Base-by-base conservation (phyloP, 441 rosid genomes). In the Sinapis alba region DNA sequence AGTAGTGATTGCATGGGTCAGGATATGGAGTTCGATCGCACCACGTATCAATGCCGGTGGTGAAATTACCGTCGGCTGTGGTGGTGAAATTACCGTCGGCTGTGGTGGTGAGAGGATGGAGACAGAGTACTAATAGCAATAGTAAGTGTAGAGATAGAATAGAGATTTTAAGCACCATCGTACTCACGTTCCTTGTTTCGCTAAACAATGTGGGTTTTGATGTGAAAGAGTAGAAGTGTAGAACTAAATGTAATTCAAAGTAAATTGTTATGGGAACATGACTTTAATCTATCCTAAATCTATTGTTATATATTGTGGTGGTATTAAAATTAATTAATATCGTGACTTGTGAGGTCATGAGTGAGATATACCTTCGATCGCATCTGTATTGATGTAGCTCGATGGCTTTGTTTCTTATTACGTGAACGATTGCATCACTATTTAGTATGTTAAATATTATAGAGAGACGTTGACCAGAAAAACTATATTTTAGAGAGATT, bases 11-110 rank as follows among this genome's bases (percentile, higher is more conserved):
- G 75, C 98, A 93, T 4, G 89, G 78, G 18, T 81, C 81, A 15
- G 94, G 93, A 65, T 90, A 86, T 2, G 96, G 96, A 21, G 94
- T 92, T 72, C 77, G 68, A 62, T 75, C 62, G 70, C 97, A 92
- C 94, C 94, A 90, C 84, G 83, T 68, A 8, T 82, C 59, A 54
- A 87, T 71, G 28, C n/a, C 57, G 26, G 8, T 58, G 43, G 75
- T 71, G 34, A 83, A 8, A 68, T 81, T 65, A 10, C 6, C 47
- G 3, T 23, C 68, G 12, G 73, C 72, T 47, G 51, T 28, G 28
- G 38, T n/a, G n/a, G n/a, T n/a, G n/a, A n/a, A n/a, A n/a, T n/a
- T n/a, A n/a, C n/a, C n/a, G n/a, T n/a, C n/a, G n/a, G n/a, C n/a
- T n/a, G n/a, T n/a, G n/a, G n/a, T 71, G 53, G 65, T 36, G 54